Base-by-base conservation (phyloP, 1,284 basidiomycete genomes). In the Cutaneotrichosporon dermatis region DNA sequence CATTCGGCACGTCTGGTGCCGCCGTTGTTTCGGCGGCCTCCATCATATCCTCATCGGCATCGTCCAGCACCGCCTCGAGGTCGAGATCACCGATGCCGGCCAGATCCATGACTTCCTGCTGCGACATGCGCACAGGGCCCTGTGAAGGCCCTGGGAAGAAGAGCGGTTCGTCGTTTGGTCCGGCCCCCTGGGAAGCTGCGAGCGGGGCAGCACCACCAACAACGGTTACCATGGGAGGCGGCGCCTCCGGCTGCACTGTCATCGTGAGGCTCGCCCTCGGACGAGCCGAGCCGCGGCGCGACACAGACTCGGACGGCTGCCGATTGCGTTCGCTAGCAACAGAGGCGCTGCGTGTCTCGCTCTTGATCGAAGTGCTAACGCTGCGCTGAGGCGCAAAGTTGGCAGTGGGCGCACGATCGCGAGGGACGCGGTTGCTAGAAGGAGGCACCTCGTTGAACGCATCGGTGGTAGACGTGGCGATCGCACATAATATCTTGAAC, bases 391-490 rank as follows among this genome's bases (percentile, higher is more conserved):
- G n/a, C 41, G 54, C 25, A 49, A 50, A 43, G 41, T 50, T 37
- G 40, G 58, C 50, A n/a, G 42, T 41, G 42, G 46, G 39, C 42
- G 50, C 35, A 25, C 44, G 25, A 25, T 53, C 41, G 13, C 41
- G 52, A 33, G 25, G 41, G 5, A 33, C 4, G 25, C 51, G 34
- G 42, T 43, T 44, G 16, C 11, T 36, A 5, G 33, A 13, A 4
- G 33, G 33, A 36, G 13, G 57, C 15, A 8, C 39, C 4, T 33
- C 49, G 35, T 33, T 50, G 35, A 77, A 77, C 0, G 68, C 74
- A 8, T 76, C 72, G 34, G 69, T 75, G 8, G 60, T 51, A 6
- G 73, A 74, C 6, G 77, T 78, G 4, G 77, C 76, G 44, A 79
- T 76, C 8, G 70, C 73, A 54, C 71, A 74, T 54, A 75, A 75